These are phyloP conservation scores for Melastoma candidum DNA, from an alignment of 441 rosid genomes.

Conservation along the genomic window DNA sequence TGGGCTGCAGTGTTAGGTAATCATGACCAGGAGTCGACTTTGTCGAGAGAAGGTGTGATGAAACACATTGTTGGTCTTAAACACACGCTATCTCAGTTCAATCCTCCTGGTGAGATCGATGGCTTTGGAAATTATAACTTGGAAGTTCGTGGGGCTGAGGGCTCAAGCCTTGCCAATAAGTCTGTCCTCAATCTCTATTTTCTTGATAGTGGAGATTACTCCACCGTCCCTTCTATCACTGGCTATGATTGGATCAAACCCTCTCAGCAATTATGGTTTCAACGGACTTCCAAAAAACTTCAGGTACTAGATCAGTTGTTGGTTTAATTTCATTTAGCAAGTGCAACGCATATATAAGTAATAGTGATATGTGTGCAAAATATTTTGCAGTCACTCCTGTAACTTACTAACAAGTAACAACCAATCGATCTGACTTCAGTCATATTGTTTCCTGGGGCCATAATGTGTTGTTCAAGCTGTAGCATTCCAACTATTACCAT, in stretches of 20 bases:
- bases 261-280: conserved; percentile 6
- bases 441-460: no score
- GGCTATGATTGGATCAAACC: conserved; percentile 6
- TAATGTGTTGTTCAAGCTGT: no score
- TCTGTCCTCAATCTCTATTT: conserved; percentile 9
- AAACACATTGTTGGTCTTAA: conserved; percentile 5
- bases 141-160: conserved; percentile 8
- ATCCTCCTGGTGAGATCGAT: not conserved
- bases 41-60: conserved; percentile 9
- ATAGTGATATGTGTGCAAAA: no score
- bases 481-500: no score
- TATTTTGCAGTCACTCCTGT: no score
- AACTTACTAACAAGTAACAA: no score
- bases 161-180: conserved; percentile 5
- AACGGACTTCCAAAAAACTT: conserved; percentile 6
- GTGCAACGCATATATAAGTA: no score
- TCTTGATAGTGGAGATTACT: conserved; percentile 9
- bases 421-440: no score
- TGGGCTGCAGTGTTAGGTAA: conserved; percentile 7
- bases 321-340: no score
- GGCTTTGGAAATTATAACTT: conserved; percentile 7
- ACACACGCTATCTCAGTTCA: conserved; percentile 8
- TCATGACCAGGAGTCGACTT: conserved; percentile 8
- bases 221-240: not conserved
- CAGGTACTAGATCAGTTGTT: conserved; percentile 1